Conservation (phyloP, 352 stramenopile genomes). For the Phytophthora cactorum region DNA sequence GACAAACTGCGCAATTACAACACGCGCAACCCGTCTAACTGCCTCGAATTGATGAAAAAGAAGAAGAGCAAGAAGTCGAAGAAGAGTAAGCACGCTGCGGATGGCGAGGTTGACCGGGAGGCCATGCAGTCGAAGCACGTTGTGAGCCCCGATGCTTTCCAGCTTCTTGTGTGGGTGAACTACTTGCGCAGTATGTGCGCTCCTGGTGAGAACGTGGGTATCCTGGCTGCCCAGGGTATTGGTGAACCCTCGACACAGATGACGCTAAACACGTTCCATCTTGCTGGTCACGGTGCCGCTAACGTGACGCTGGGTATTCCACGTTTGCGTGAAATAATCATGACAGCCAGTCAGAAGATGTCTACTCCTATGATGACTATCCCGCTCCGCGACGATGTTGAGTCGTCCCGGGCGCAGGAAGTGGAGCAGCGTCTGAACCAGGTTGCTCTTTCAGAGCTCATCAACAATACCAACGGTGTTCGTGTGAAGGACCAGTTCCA, state of each 20-base stretch:
- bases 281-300: slow-evolving; percentile 98
- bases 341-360: slow-evolving; percentile 98
- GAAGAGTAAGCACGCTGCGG: slow-evolving; percentile 51
- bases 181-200: slow-evolving; percentile 96
- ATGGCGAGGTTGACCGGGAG: slow-evolving; percentile 63
- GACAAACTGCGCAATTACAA: slow-evolving; percentile 81
- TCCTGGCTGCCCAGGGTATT: slow-evolving; percentile 98
- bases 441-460: slow-evolving; percentile 93
- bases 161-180: slow-evolving; percentile 98
- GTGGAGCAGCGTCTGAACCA: slow-evolving; percentile 93
- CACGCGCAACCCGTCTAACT: slow-evolving; percentile 74
- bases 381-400: slow-evolving; percentile 80
- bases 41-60: slow-evolving; percentile 61
- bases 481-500: slow-evolving; percentile 92
- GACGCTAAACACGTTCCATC: slow-evolving; percentile 99
- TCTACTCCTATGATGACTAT: slow-evolving; percentile 99
- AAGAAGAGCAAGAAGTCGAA: slow-evolving; percentile 86
- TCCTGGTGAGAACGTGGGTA: slow-evolving; percentile 98
- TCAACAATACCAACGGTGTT: slow-evolving; percentile 93
- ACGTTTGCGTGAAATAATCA: slow-evolving; percentile 99
- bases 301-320: slow-evolving; percentile 99
- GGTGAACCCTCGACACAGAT: slow-evolving; percentile 99
- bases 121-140: slow-evolving; percentile 83
- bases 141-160: slow-evolving; percentile 82
- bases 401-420: slow-evolving; percentile 61